phyloP scores from a whole-genome alignment of 2,329 filamentous ascomycete genomes.

The Thermochaetoides dissita region DNA sequence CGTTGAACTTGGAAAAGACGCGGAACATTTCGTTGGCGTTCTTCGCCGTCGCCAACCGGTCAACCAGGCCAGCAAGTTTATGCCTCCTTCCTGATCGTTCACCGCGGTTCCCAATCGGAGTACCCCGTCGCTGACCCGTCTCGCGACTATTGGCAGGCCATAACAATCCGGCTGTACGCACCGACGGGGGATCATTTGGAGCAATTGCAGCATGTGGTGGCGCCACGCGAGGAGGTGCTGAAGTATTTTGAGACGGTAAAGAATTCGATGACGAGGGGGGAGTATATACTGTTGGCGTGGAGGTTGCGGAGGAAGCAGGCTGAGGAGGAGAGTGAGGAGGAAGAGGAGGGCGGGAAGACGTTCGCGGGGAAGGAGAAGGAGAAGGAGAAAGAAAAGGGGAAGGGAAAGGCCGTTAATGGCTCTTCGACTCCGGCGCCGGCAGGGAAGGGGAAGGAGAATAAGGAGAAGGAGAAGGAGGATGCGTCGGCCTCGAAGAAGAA shows the following conservation, averaged over 20 bases:
- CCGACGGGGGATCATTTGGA: constrained; percentile 44
- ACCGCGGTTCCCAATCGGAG: constrained; percentile 54
- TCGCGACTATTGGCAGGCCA: constrained; percentile 63
- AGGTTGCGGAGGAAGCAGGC: constrained; percentile 36
- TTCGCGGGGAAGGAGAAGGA: constrained; percentile 9
- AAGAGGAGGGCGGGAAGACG: constrained; percentile 1
- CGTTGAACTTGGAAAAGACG: constrained; percentile 99
- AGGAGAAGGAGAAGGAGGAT: too few relatives aligned
- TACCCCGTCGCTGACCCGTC: constrained; percentile 44
- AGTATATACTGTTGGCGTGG: constrained; percentile 55
- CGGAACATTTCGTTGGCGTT: constrained; percentile 99
- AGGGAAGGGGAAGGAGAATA: constrained; percentile 4
- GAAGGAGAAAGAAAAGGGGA: constrained; percentile 10
- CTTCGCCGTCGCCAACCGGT: constrained; percentile 62
- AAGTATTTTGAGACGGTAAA: constrained; percentile 59
- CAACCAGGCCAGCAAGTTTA: constrained; percentile 48
- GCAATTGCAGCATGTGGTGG: constrained; percentile 45
- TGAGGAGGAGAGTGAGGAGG: constrained; percentile 13
- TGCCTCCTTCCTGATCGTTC: constrained; percentile 64
- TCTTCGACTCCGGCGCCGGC: constrained; percentile 9
- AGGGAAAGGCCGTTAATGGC: neutral
- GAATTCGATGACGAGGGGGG: constrained; percentile 53
- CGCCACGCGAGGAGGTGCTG: constrained; percentile 46
- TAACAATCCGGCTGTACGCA: constrained; percentile 48
- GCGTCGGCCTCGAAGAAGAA: too few relatives aligned